These are phyloP conservation scores for Emericellopsis atlantica DNA, from an alignment of 2,329 filamentous ascomycete genomes.

Conservation along the genomic window DNA sequence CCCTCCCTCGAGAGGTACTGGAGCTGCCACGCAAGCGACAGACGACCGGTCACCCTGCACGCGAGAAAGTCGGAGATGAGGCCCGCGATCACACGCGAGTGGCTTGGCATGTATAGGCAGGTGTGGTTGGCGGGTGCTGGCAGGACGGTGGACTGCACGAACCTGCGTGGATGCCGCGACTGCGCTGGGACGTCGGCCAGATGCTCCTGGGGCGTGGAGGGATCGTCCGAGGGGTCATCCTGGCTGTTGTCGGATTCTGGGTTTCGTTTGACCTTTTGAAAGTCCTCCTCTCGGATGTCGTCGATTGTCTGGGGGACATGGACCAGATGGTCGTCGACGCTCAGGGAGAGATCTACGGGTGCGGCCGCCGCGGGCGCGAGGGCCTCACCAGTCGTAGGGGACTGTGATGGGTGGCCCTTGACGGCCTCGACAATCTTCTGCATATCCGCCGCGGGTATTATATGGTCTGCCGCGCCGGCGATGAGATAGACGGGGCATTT, in stretches of 20 bases:
- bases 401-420: slow-evolving; percentile 4
- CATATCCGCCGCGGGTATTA: slow-evolving; percentile 63
- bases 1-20: slow-evolving; percentile 78
- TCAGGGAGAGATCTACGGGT: slow-evolving; percentile 28
- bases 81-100: slow-evolving; percentile 64
- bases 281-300: slow-evolving; percentile 18
- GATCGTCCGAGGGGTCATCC: slow-evolving; percentile 28
- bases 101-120: slow-evolving; percentile 67
- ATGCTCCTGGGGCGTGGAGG: slow-evolving; percentile 31
- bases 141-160: slow-evolving; percentile 58
- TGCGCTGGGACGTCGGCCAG: slow-evolving; percentile 30
- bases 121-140: slow-evolving; percentile 72
- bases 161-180: slow-evolving; percentile 31
- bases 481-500: slow-evolving; percentile 66
- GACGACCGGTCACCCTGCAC: slow-evolving; percentile 59
- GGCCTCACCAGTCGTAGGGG: slow-evolving; percentile 7
- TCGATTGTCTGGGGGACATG: slow-evolving; percentile 22
- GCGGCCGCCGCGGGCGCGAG: slow-evolving; percentile 33
- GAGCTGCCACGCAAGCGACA: slow-evolving; percentile 82
- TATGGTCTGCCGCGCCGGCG: slow-evolving; percentile 61
- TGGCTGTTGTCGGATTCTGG: too few species aligned
- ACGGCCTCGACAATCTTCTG: slow-evolving; percentile 47
- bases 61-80: slow-evolving; percentile 74
- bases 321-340: slow-evolving; percentile 12
- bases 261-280: slow-evolving; percentile 7